Percentiles rank a stretch among this genome's conserved stretches.
These are phyloP conservation scores for Podospora pseudoanserina DNA, from an alignment of 495 filamentous ascomycete species.

Conservation along the genomic window DNA sequence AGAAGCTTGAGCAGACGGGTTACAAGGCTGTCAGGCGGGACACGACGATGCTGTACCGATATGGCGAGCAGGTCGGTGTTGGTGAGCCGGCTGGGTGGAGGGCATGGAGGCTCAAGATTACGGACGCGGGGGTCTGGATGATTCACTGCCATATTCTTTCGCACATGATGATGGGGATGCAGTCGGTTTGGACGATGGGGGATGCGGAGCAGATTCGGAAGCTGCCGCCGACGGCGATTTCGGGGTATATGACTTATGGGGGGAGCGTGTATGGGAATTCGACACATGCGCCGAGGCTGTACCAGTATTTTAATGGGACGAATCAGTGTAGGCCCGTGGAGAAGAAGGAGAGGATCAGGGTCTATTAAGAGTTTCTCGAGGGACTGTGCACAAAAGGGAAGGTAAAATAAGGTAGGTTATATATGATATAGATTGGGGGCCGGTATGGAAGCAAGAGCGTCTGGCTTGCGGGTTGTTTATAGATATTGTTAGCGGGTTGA, in stretches of 20 bases:
- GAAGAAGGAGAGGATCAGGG: background rate
- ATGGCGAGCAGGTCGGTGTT: conserved; percentile 33
- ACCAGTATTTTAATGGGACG: conserved; percentile 24
- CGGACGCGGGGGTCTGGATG: conserved; percentile 58
- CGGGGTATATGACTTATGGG: conserved; percentile 48
- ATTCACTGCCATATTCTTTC: conserved; percentile 56
- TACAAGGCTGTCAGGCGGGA: conserved; percentile 49
- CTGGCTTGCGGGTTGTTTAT: background rate
- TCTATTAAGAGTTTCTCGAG: background rate
- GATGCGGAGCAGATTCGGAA: conserved; percentile 40
- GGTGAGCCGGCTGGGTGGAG: conserved; percentile 52
- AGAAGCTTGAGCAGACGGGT: conserved; percentile 32
- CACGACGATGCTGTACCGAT: conserved; percentile 55
- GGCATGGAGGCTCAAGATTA: conserved; percentile 53
- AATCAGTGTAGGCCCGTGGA: conserved; percentile 15
- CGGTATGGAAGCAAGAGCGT: background rate
- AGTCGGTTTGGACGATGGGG: conserved; percentile 50
- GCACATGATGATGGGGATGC: conserved; percentile 45
- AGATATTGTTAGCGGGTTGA: background rate
- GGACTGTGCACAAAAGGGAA: background rate
- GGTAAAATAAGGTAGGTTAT: background rate
- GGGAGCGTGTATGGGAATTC: conserved; percentile 50
- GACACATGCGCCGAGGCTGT: conserved; percentile 36
- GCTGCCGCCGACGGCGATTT: conserved; percentile 32
- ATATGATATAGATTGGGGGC: background rate